These are phyloP conservation scores for Sugiyamaella grinbergsii DNA, from an alignment of 1,139 yeast genomes.

Conservation along the genomic window DNA sequence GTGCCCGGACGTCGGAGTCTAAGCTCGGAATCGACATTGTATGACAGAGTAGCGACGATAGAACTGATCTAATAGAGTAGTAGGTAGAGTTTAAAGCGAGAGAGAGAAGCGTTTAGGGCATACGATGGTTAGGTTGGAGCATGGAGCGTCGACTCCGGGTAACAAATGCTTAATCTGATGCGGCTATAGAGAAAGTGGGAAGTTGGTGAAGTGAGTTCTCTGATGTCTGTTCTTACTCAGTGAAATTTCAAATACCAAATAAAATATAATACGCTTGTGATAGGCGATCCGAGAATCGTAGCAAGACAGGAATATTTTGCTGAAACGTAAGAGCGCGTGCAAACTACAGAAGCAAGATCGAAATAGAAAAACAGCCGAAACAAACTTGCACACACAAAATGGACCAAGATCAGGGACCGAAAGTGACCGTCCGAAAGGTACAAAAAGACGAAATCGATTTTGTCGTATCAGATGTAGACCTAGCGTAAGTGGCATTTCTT, in stretches of 20 bases:
- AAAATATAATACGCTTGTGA: no score
- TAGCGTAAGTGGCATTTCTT: conserved; percentile 55
- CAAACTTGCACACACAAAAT: conserved; percentile 19
- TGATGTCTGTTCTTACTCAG: no score
- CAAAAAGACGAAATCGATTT: conserved; percentile 88
- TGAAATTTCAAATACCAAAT: neutral
- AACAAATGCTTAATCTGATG: neutral
- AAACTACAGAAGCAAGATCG: neutral
- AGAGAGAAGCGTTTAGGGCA: neutral
- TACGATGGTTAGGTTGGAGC: neutral
- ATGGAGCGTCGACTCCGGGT: neutral
- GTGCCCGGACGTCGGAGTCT: conserved; percentile 7
- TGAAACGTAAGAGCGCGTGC: no score
- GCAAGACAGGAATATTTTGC: no score
- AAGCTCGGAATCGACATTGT: conserved; percentile 15
- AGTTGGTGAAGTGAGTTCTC: neutral
- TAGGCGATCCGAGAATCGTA: no score
- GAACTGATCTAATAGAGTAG: no score
- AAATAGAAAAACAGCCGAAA: neutral
- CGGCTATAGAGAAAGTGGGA: neutral
- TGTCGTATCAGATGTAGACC: conserved; percentile 81
- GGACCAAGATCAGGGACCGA: conserved; percentile 60
- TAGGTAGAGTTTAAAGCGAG: neutral
- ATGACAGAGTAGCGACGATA: no score
- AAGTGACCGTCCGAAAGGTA: conserved; percentile 84